A percentile compares a stretch with the other conserved stretches of the same genome.
phyloP scores from a whole-genome alignment of 2,329 filamentous ascomycete species.

The Rhynchosporium secalis region DNA sequence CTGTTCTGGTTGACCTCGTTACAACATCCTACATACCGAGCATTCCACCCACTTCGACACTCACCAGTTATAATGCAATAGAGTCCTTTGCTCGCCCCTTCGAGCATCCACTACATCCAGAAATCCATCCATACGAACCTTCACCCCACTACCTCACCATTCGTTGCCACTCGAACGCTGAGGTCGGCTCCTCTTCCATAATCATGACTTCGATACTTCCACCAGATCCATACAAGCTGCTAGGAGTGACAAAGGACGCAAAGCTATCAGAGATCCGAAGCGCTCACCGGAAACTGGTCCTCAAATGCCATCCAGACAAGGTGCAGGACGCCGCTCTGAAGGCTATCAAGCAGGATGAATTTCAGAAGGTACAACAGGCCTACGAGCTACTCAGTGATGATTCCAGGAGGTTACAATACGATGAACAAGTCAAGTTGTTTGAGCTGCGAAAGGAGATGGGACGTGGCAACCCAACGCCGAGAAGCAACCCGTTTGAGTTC shows the following conservation, averaged over 20 bases:
- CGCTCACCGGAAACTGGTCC: conserved; percentile 80
- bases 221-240: conserved; percentile 72
- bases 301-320: conserved; percentile 91
- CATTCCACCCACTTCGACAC: conserved; percentile 7
- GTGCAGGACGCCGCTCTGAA: conserved; percentile 69
- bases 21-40: conserved; percentile 4
- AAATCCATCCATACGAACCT: conserved; percentile 14
- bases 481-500: conserved; percentile 47
- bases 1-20: conserved; percentile 8
- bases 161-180: conserved; percentile 23
- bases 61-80: conserved; percentile 31
- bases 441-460: conserved; percentile 56
- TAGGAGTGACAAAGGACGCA: conserved; percentile 74
- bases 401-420: conserved; percentile 69
- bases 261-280: conserved; percentile 71
- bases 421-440: conserved; percentile 69
- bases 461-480: conserved; percentile 46
- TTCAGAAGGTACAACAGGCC: conserved; percentile 88
- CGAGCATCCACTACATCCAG: conserved; percentile 23
- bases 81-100: conserved; percentile 24
- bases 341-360: conserved; percentile 78
- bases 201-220: conserved; percentile 35
- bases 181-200: conserved; percentile 15
- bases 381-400: conserved; percentile 89
- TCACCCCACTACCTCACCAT: conserved; percentile 15